Evolutionary conservation across 1,284 basidiomycete species (phyloP).

Genomic region (Fomes fomentarius): DNA sequence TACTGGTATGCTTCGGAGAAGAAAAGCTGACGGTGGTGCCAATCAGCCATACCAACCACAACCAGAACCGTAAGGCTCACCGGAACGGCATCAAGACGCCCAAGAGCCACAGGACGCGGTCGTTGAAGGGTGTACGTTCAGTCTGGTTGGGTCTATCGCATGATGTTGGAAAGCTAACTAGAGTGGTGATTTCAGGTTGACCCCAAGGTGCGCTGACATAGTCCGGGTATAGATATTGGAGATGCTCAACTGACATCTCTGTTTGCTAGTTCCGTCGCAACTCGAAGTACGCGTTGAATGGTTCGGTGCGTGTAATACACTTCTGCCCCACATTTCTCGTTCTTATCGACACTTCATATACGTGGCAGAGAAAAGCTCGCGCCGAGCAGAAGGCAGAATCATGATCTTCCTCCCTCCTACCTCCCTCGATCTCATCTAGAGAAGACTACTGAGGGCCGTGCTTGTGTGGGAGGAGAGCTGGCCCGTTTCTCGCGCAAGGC

Average conservation of each 20-base stretch:
- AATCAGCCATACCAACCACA: constrained; percentile 85
- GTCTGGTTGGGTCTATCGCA: too few relatives aligned
- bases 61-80: constrained; percentile 95
- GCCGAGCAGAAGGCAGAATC: constrained; percentile 55
- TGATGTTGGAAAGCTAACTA: too few relatives aligned
- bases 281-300: constrained; percentile 74
- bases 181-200: too few relatives aligned
- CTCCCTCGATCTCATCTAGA: background rate
- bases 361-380: constrained; percentile 72
- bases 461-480: constrained; percentile 19
- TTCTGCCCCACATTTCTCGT: too few relatives aligned
- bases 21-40: background rate
- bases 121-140: constrained; percentile 86
- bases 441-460: constrained; percentile 15
- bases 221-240: background rate
- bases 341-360: too few relatives aligned
- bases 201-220: constrained; percentile 64
- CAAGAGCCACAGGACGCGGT: constrained; percentile 76
- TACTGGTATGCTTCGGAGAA: background rate
- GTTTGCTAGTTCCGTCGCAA: constrained; percentile 81
- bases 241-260: constrained; percentile 6
- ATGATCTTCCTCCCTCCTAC: constrained; percentile 34
- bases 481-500: constrained; percentile 21
- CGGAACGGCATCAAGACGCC: constrained; percentile 95
- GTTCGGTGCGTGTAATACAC: constrained; percentile 63